Conservation (phyloP, 441 rosid genomes). For the Daphne laureola region DNA sequence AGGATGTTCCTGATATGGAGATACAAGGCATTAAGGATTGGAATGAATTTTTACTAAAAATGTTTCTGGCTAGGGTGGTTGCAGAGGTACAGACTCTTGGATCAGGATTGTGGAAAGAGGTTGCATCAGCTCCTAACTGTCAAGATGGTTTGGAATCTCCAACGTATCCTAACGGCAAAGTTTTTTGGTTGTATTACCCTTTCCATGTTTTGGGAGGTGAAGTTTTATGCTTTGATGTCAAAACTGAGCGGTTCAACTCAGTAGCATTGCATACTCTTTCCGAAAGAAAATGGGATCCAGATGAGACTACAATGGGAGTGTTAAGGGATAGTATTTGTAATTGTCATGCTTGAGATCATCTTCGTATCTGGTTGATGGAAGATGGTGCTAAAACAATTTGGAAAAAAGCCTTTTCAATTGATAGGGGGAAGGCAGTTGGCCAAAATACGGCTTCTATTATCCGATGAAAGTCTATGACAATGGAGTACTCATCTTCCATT, state of each 20-base stretch:
- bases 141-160: not conserved
- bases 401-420: conserved; percentile 6
- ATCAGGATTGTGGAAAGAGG: conserved; percentile 3
- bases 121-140: not conserved
- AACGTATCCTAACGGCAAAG: conserved; percentile 12
- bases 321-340: conserved; percentile 9
- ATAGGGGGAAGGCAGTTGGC: not conserved
- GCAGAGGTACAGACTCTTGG: conserved; percentile 12
- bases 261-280: not conserved
- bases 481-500: conserved; percentile 7
- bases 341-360: not conserved
- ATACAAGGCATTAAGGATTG: no score
- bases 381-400: conserved; percentile 13
- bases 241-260: conserved; percentile 8
- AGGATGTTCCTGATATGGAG: not conserved
- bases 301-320: conserved; percentile 6
- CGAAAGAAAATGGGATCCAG: no score
- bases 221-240: conserved; percentile 11
- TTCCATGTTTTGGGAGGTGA: not conserved
- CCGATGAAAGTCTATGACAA: conserved; percentile 2
- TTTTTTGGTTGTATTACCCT: conserved; percentile 13
- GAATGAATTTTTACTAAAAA: no score
- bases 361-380: conserved; percentile 15
- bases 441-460: not conserved
- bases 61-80: no score